These are phyloP conservation scores for Clavispora asparagi DNA, from an alignment of 805 yeast genomes.

Conservation along the genomic window DNA sequence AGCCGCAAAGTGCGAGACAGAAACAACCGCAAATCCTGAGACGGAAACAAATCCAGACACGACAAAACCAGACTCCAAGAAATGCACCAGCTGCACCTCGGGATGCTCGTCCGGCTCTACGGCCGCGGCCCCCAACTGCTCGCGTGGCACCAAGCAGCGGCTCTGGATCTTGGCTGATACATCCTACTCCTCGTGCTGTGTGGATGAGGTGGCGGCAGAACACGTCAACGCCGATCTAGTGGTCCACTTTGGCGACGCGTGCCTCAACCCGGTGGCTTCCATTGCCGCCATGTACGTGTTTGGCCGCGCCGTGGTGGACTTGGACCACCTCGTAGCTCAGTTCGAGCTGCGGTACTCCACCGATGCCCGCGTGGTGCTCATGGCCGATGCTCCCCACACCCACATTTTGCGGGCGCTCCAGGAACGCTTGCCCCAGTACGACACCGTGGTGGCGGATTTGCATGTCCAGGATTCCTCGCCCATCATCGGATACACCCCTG, in stretches of 20 bases:
- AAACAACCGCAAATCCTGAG: too few species aligned
- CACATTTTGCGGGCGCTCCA: conserved; percentile 33
- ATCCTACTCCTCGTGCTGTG: conserved; percentile 91
- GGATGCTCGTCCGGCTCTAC: not conserved
- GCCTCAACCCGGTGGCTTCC: conserved; percentile 71
- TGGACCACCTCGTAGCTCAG: conserved; percentile 27
- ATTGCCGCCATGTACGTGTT: conserved; percentile 76
- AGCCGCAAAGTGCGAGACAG: too few species aligned
- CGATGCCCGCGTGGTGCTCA: conserved; percentile 47
- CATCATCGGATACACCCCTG: conserved; percentile 39
- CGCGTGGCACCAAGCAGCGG: conserved; percentile 19
- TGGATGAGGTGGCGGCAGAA: conserved; percentile 95
- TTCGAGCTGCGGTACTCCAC: conserved; percentile 39
- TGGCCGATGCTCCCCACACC: conserved; percentile 73
- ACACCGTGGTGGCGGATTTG: conserved; percentile 31
- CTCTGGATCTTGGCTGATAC: conserved; percentile 92
- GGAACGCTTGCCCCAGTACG: conserved; percentile 21
- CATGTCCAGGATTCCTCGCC: conserved; percentile 25
- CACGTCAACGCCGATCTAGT: conserved; percentile 84
- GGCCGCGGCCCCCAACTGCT: not conserved
- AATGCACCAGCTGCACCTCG: not conserved
- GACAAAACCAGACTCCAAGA: not conserved
- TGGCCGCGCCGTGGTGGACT: conserved; percentile 59
- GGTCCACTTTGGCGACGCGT: conserved; percentile 93
- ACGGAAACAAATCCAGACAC: not conserved